A percentile compares a stretch with the other conserved stretches of the same genome.
These are phyloP conservation scores for Phylloporus sp. DNA, from an alignment of 768 basidiomycete genomes.

Conservation along the genomic window DNA sequence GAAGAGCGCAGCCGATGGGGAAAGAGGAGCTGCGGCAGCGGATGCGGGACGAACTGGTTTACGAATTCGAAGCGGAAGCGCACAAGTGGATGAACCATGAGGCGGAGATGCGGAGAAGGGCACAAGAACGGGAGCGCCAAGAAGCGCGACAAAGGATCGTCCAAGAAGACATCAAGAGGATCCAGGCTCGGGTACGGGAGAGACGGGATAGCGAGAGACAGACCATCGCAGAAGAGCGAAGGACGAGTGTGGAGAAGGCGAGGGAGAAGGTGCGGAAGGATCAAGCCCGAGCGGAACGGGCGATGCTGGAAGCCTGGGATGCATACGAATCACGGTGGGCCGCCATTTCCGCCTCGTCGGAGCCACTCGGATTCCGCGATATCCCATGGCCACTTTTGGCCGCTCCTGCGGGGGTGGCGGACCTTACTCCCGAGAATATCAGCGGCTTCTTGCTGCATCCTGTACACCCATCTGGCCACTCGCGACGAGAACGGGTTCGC, in stretches of 20 bases:
- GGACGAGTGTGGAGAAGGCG: constrained; percentile 29
- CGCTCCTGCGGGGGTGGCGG: constrained; percentile 39
- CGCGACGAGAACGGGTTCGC: constrained; percentile 62
- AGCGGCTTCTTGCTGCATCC: constrained; percentile 58
- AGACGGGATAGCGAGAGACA: constrained; percentile 47
- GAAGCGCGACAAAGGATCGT: constrained; percentile 41
- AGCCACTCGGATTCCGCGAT: constrained; percentile 49
- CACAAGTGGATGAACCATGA: constrained; percentile 51
- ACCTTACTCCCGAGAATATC: constrained; percentile 53
- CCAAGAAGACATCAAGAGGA: constrained; percentile 51
- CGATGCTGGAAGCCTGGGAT: constrained; percentile 52
- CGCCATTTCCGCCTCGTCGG: constrained; percentile 41
- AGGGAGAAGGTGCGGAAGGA: constrained; percentile 43
- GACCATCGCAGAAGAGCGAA: constrained; percentile 45
- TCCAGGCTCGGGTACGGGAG: constrained; percentile 48
- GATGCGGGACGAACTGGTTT: constrained; percentile 50
- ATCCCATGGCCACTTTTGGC: constrained; percentile 68
- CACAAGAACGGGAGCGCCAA: constrained; percentile 41
- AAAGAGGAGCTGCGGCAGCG: constrained; percentile 33
- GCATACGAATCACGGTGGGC: constrained; percentile 64
- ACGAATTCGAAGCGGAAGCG: constrained; percentile 47
- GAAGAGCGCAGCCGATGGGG: constrained; percentile 23
- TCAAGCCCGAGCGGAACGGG: constrained; percentile 39
- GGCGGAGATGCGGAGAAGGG: constrained; percentile 41
- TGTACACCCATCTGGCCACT: constrained; percentile 52